phyloP scores from a whole-genome alignment of 306 rosid species.

The Sicyos baderoa region DNA sequence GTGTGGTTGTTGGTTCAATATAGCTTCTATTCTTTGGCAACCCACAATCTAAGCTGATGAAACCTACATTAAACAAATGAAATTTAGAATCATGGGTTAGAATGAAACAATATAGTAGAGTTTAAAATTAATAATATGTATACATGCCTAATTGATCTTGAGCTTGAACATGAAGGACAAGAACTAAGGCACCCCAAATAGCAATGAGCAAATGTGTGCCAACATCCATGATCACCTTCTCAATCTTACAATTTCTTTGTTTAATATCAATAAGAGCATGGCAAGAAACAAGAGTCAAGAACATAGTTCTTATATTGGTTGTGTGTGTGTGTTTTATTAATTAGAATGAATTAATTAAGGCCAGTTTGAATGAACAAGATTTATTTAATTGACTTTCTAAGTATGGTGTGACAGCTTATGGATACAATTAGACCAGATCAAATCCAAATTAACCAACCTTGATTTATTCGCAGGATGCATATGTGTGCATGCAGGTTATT shows the following conservation, averaged over 20 bases:
- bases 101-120: no score
- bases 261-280: background rate
- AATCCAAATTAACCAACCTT: background rate
- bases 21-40: constrained; percentile 6
- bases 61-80: background rate
- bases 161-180: no score
- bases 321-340: no score
- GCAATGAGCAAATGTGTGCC: no score
- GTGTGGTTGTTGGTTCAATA: background rate
- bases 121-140: no score
- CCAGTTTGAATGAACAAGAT: background rate
- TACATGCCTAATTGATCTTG: no score
- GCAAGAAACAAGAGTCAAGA: background rate
- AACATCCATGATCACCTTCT: no score
- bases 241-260: no score
- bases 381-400: background rate
- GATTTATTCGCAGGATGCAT: background rate
- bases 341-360: background rate
- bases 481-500: background rate
- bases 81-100: no score
- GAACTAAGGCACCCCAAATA: no score
- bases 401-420: background rate
- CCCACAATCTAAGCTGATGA: constrained; percentile 21
- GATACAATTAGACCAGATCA: background rate
- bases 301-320: background rate